phyloP scores from a whole-genome alignment of 2,329 filamentous ascomycete species.

The Septoria petroselini region DNA sequence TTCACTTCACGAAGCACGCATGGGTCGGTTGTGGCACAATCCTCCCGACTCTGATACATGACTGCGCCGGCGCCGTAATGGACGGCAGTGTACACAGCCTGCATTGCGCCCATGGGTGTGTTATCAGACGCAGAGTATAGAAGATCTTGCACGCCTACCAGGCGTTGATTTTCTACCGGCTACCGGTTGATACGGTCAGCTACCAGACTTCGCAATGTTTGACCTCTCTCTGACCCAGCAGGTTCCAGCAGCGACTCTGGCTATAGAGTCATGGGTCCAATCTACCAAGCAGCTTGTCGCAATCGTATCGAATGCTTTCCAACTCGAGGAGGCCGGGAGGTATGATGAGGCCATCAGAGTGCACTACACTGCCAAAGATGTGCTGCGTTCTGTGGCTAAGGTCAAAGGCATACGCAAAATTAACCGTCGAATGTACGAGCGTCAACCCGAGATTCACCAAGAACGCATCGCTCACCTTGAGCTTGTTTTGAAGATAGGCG shows the following conservation, averaged over 20 bases:
- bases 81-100: no score
- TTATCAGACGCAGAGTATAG: no score
- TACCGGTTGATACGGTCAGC: no score
- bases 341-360: neutral
- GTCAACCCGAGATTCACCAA: constrained; percentile 6
- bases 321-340: constrained; percentile 1
- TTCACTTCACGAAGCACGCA: neutral
- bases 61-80: no score
- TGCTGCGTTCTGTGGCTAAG: neutral
- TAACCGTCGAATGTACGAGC: constrained; percentile 8
- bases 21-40: no score
- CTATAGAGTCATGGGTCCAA: neutral
- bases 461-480: constrained; percentile 3
- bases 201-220: constrained; percentile 2
- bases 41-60: no score
- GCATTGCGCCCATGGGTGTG: no score
- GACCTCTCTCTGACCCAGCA: constrained; percentile 7
- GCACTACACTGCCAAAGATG: neutral
- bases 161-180: no score
- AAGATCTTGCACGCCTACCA: no score
- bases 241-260: neutral
- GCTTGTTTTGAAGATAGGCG: neutral
- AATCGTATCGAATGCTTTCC: neutral
- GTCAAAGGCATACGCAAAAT: constrained; percentile 1
- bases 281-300: neutral